Percentiles rank a stretch among this genome's conserved stretches.
phyloP scores from a whole-genome alignment of 2,329 filamentous ascomycete genomes.

The Hymenoscyphus repandus region DNA sequence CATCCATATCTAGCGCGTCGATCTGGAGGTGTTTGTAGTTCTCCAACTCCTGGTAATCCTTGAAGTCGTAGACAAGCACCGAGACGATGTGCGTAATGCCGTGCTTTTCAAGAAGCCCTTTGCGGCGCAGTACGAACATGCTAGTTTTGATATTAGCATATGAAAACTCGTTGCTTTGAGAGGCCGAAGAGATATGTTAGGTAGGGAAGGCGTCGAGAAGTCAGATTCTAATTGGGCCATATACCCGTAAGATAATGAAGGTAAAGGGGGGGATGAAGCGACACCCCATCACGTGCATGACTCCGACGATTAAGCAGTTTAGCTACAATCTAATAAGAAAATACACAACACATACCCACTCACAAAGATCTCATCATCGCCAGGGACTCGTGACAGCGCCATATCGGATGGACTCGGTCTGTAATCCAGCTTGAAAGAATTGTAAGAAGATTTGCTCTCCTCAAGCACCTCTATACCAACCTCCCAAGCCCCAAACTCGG shows the following conservation, averaged over 20 bases:
- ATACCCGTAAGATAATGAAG: neutral
- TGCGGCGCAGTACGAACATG: conserved; percentile 71
- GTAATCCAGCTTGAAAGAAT: conserved; percentile 21
- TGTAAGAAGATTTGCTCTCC: neutral
- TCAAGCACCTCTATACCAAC: neutral
- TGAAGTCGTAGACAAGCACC: conserved; percentile 60
- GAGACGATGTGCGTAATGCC: conserved; percentile 91
- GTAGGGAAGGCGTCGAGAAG: neutral
- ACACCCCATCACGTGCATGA: conserved; percentile 2
- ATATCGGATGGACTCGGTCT: conserved; percentile 35
- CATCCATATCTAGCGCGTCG: conserved; percentile 84
- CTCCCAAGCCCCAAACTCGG: neutral
- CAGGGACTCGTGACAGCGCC: conserved; percentile 62
- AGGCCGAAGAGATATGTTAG: neutral
- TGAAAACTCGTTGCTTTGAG: neutral
- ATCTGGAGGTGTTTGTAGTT: conserved; percentile 70
- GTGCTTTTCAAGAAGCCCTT: conserved; percentile 61
- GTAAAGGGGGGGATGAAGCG: neutral
- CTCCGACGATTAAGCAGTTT: neutral
- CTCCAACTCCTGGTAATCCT: conserved; percentile 50
- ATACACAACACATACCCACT: conserved; percentile 57
- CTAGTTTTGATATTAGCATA: conserved; percentile 39
- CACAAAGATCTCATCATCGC: conserved; percentile 68
- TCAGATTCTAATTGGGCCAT: no score
- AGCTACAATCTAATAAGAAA: conserved; percentile 1